These are phyloP conservation scores for Phytophthora meadii DNA, from an alignment of 352 stramenopile species.

Conservation along the genomic window DNA sequence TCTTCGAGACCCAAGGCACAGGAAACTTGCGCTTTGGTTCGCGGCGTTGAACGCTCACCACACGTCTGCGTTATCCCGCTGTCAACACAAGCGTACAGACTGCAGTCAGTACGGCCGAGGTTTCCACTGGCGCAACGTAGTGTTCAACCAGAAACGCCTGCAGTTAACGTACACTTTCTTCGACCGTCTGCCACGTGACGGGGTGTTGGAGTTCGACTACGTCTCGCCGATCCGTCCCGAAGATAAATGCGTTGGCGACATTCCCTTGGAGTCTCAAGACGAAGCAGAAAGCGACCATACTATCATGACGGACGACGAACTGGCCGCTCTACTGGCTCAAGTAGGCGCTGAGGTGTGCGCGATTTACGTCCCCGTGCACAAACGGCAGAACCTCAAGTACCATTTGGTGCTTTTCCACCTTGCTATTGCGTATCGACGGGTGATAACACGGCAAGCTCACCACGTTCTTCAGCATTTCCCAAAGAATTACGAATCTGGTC, in stretches of 20 bases:
- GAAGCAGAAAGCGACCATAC: conserved; percentile 15
- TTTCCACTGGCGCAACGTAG: conserved; percentile 70
- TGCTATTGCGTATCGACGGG: conserved; percentile 53
- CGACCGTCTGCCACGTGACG: conserved; percentile 50
- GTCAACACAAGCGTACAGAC: conserved; percentile 61
- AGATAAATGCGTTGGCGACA: conserved; percentile 43
- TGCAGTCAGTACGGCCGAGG: conserved; percentile 65
- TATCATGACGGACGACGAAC: conserved; percentile 46
- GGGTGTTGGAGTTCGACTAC: conserved; percentile 78
- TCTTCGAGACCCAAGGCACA: conserved; percentile 56
- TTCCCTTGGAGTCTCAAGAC: conserved; percentile 16
- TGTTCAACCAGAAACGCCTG: conserved; percentile 64
- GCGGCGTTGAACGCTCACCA: conserved; percentile 65
- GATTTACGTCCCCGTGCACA: conserved; percentile 77
- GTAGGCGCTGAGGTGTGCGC: conserved; percentile 73
- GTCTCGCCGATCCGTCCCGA: conserved; percentile 64
- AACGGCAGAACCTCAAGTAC: conserved; percentile 76
- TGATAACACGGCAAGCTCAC: conserved; percentile 58
- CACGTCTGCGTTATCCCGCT: conserved; percentile 24
- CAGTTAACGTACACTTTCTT: conserved; percentile 69
- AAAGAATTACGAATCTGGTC: conserved; percentile 69
- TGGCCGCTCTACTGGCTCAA: conserved; percentile 47
- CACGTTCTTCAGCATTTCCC: conserved; percentile 75
- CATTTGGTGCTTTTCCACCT: conserved; percentile 74
- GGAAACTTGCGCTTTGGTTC: conserved; percentile 76